phyloP scores from a whole-genome alignment of 495 filamentous ascomycete species.

The Talaromyces borbonicus region DNA sequence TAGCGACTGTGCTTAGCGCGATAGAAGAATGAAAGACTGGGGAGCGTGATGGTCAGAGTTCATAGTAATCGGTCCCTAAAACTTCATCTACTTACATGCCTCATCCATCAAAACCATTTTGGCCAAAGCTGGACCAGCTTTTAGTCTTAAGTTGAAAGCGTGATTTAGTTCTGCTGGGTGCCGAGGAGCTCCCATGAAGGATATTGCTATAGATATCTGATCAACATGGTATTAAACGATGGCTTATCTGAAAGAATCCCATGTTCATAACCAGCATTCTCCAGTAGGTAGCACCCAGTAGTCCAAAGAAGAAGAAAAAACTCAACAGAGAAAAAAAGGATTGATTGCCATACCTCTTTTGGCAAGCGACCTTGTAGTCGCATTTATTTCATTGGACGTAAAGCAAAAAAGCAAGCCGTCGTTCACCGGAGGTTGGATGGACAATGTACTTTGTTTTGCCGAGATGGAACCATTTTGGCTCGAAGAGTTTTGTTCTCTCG shows the following conservation, averaged over 20 bases:
- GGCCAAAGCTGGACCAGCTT: slow-evolving; percentile 11
- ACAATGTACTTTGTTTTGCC: too few species aligned
- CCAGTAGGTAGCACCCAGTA: too few species aligned
- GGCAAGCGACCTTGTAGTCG: not conserved
- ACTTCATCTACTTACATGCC: slow-evolving; percentile 13
- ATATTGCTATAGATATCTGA: not conserved
- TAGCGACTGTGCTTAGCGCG: slow-evolving; percentile 12
- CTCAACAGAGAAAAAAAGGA: not conserved
- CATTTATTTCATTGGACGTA: not conserved
- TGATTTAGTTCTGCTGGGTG: not conserved
- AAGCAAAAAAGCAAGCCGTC: not conserved
- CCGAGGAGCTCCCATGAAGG: not conserved
- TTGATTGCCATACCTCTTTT: not conserved
- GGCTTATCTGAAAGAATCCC: too few species aligned
- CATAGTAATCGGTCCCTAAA: not conserved
- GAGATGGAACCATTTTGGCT: too few species aligned
- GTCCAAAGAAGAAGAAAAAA: too few species aligned
- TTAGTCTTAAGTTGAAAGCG: not conserved
- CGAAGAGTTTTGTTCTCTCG: too few species aligned
- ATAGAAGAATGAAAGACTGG: slow-evolving; percentile 17
- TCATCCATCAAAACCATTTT: slow-evolving; percentile 16
- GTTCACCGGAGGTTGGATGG: not conserved
- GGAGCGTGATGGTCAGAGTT: not conserved
- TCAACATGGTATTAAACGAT: too few species aligned
- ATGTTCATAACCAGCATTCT: too few species aligned